Evolutionary conservation across 2,329 filamentous ascomycete genomes (phyloP).

Genomic region (Sarocladium oryzae): DNA sequence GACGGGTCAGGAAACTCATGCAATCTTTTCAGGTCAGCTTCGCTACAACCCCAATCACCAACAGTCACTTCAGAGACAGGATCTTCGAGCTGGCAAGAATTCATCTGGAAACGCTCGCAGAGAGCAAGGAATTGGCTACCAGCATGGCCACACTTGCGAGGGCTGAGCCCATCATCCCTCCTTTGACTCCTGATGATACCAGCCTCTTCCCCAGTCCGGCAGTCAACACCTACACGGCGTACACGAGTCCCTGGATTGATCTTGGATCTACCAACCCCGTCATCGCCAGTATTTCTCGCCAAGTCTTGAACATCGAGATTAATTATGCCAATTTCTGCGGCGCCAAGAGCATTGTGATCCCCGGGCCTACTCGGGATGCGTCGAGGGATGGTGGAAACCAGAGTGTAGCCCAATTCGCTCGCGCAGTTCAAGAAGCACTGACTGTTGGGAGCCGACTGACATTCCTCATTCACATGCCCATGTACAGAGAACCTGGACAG

Average conservation of each 20-base stretch:
- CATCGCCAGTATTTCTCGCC: constrained; percentile 78
- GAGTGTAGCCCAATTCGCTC: constrained; percentile 69
- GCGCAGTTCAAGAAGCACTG: constrained; percentile 75
- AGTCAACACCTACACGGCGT: constrained; percentile 68
- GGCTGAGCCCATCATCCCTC: constrained; percentile 53
- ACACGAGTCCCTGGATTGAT: constrained; percentile 90
- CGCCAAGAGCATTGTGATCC: constrained; percentile 72
- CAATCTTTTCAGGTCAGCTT: constrained; percentile 61
- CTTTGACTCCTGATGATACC: constrained; percentile 75
- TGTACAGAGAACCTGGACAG: constrained; percentile 65
- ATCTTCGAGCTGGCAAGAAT: constrained; percentile 56
- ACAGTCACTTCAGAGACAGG: constrained; percentile 61
- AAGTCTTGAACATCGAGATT: constrained; percentile 84
- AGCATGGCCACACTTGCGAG: constrained; percentile 39
- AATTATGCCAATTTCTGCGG: constrained; percentile 96
- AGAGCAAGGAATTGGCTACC: constrained; percentile 28
- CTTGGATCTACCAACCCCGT: constrained; percentile 75
- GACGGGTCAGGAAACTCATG: constrained; percentile 12
- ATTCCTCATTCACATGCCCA: constrained; percentile 74
- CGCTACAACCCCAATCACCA: constrained; percentile 73
- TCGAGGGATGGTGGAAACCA: constrained; percentile 42
- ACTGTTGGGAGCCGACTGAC: constrained; percentile 69
- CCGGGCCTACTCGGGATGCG: constrained; percentile 64
- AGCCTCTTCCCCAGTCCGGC: constrained; percentile 60
- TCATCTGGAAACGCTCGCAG: constrained; percentile 43